phyloP scores from a whole-genome alignment of 2,329 filamentous ascomycete species.

The Alternaria sp. region DNA sequence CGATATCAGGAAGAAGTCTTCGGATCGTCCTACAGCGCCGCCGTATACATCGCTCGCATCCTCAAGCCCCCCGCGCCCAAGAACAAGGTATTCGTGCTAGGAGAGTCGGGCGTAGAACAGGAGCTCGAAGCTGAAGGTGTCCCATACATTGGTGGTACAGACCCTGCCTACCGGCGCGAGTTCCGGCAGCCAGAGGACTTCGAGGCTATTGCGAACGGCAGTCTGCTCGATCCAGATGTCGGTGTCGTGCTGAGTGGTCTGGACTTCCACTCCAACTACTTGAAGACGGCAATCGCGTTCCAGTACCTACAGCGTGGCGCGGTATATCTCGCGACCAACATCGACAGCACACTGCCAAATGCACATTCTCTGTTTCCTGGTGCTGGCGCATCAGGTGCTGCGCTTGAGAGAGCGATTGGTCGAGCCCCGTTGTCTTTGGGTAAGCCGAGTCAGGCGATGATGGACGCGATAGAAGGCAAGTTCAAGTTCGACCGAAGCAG shows the following conservation, averaged over 20 bases:
- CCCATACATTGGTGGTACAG: slow-evolving; percentile 84
- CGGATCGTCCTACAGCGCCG: slow-evolving; percentile 91
- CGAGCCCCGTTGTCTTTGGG: slow-evolving; percentile 79
- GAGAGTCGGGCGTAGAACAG: slow-evolving; percentile 88
- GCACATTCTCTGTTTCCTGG: slow-evolving; percentile 86
- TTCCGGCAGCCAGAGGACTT: slow-evolving; percentile 79
- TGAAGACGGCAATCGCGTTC: slow-evolving; percentile 84
- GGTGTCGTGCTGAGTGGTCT: slow-evolving; percentile 88
- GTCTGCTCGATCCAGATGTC: slow-evolving; percentile 85
- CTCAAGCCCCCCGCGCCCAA: slow-evolving; percentile 77
- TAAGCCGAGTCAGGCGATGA: slow-evolving; percentile 98
- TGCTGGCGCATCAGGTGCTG: slow-evolving; percentile 81
- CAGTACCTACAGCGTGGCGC: slow-evolving; percentile 87
- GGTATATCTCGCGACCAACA: slow-evolving; percentile 89
- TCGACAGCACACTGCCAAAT: slow-evolving; percentile 86
- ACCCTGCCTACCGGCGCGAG: slow-evolving; percentile 76
- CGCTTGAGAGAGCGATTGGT: slow-evolving; percentile 69
- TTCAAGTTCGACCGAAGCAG: slow-evolving; percentile 83
- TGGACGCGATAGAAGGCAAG: slow-evolving; percentile 97
- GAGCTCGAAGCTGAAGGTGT: slow-evolving; percentile 83
- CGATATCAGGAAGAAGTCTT: slow-evolving; percentile 81
- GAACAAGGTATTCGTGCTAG: slow-evolving; percentile 93
- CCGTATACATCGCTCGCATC: slow-evolving; percentile 95
- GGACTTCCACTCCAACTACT: slow-evolving; percentile 94
- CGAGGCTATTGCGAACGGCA: slow-evolving; percentile 71